Evolutionary conservation across 495 filamentous ascomycete species (phyloP), one percentile per base, ranked within the genome.

Genomic region (Polyplosphaeria fusca): DNA sequence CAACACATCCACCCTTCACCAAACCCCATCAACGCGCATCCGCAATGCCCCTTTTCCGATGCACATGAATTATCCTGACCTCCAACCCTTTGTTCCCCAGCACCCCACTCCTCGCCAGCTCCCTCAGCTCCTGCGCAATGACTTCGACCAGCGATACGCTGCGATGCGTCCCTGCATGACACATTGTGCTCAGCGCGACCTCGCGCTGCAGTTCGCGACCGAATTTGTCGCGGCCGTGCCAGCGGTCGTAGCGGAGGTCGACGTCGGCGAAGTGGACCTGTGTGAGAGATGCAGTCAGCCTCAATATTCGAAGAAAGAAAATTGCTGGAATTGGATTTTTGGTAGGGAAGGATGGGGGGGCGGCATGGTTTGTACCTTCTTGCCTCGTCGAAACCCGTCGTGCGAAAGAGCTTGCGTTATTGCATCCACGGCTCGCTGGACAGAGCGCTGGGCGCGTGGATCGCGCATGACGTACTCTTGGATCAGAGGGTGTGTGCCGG

Each of bases 401-500:
- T n/a, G n/a, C n/a, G n/a, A n/a, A n/a, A n/a, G n/a, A n/a, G n/a
- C n/a, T n/a, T n/a, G n/a, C n/a, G n/a, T n/a, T n/a, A n/a, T n/a
- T n/a, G n/a, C 30, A 7, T 35, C 30, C 7, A 35, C 30, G 14
- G 30, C 30, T 7, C 7, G 30, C 7, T 14, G 30, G 3, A 46
- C 42, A 5, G 42, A 16, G n/a, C 14, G 12, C 3, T 23, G 16
- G 3, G 42, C 42, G 12, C 42, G 16, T 12, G 11, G 20, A n/a
- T 46, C 42, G 12, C 16, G 11, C 42, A 46, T 19, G 5, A 46
- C 42, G 26, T 19, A 46, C 26, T 46, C 42, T 25, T 46, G 42
- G n/a, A 46, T 25, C n/a, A 46, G 7, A n/a, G 42, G 42, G 26
- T 46, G 42, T 9, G 42, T 46, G 42, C 42, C 42, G 7, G 42